Evolutionary conservation across 768 basidiomycete species (phyloP), one percentile per base, ranked within the genome.

Genomic region (Sutorius australiensis): DNA sequence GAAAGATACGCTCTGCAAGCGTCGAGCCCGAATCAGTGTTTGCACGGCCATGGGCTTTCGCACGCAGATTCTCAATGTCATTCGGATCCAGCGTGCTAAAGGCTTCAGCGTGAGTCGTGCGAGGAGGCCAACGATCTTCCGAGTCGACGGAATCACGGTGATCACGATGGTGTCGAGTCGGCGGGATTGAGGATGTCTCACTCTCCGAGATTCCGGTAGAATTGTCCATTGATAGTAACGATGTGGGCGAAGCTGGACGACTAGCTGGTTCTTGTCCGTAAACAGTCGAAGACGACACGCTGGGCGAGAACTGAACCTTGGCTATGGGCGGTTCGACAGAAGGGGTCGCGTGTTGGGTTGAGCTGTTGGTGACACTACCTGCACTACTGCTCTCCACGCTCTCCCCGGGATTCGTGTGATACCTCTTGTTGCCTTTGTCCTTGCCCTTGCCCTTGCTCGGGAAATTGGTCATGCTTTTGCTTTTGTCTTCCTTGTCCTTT

Each of bases 41-140:
- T 50, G 37, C 28, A 49, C 56, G 70, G 52, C 24, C 67, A 59
- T 43, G 68, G 59, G 37, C 64, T 70, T 44, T 73, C 56, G 57
- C 48, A 12, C 74, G 72, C 45, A 75, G 63, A 51, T 73, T 71
- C 59, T 82, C 80, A 54, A 83, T 76, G 24, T 71, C 72, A 44
- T 74, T 77, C 0, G 81, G 75, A 56, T 84, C 80, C 42, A 85
- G 71, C 6, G 82, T 75, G 5, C 78, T 77, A 55, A 83, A 86
- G 3, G 81, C 77, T 66, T 86, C 84, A 27, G 77, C 76, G 60
- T 86, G 82, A 17, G 84, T 80, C 8, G 83, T 84, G 27, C 81
- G 78, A 17, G 73, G 59, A 13, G 77, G 76, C 0, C 60, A 30
- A 38, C 45, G 62, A 6, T 67, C 61, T 5, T 59, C 70, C 6